Conservation (phyloP, 2,329 filamentous ascomycete species). For the Dactylellina cionopaga region DNA sequence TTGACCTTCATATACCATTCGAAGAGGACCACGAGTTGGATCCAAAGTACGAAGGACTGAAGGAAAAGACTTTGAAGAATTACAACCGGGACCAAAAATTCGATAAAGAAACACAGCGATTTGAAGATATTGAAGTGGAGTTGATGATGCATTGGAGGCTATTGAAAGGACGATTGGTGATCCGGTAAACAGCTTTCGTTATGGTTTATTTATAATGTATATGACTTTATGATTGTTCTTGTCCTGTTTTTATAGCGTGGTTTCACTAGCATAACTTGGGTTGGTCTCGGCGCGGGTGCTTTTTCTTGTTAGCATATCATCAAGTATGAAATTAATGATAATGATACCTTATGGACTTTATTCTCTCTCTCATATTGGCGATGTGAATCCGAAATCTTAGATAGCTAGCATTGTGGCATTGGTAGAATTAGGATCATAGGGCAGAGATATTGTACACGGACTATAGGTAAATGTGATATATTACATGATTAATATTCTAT, state of each 20-base stretch:
- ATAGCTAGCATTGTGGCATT: background rate
- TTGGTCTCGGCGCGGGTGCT: too few species aligned
- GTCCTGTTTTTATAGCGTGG: background rate
- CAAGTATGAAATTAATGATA: too few species aligned
- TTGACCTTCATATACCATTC: conserved; percentile 29
- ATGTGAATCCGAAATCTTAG: background rate
- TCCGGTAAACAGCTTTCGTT: background rate
- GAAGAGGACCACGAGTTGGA: conserved; percentile 34
- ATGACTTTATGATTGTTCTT: conserved; percentile 2
- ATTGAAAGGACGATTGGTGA: conserved; percentile 35
- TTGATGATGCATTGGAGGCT: conserved; percentile 38
- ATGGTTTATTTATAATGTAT: conserved; percentile 2
- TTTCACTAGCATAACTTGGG: too few species aligned
- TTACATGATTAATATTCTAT: conserved; percentile 20
- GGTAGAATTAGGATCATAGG: background rate
- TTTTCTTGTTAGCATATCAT: too few species aligned
- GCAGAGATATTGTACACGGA: conserved; percentile 26
- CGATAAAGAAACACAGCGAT: conserved; percentile 11
- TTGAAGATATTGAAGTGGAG: conserved; percentile 29
- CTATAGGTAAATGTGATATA: conserved; percentile 29
- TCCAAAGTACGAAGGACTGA: conserved; percentile 36
- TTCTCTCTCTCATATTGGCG: background rate
- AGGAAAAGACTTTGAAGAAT: conserved; percentile 22
- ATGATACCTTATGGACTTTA: too few species aligned
- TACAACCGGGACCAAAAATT: conserved; percentile 23